These are phyloP conservation scores for Picea abies DNA, from an alignment of 83 land plant species.

Conservation along the genomic window DNA sequence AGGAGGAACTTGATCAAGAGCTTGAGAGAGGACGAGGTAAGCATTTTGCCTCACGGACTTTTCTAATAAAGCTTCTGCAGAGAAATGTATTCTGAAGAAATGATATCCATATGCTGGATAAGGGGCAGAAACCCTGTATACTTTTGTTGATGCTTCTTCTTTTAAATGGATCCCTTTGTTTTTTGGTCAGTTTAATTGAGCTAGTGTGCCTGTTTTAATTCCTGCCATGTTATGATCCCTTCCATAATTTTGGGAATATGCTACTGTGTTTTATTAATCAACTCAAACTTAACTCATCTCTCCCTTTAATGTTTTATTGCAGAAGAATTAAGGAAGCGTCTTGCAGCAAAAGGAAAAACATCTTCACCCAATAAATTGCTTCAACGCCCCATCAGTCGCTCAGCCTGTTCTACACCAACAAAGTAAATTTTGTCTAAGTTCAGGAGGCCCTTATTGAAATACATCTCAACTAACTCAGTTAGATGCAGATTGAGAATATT, in stretches of 20 bases:
- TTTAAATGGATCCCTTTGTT: not conserved
- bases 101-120: not conserved
- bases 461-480: not conserved
- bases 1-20: constrained; percentile 87
- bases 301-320: not conserved
- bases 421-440: not conserved
- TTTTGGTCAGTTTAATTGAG: not conserved
- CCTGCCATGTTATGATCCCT: not conserved
- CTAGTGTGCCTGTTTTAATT: not conserved
- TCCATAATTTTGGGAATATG: not conserved
- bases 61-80: too few relatives aligned
- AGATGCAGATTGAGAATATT: not conserved
- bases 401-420: not conserved
- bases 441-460: not conserved
- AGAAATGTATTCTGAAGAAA: not conserved
- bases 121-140: not conserved
- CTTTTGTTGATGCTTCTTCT: not conserved
- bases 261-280: not conserved
- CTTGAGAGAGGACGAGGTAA: constrained; percentile 77
- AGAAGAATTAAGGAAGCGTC: constrained; percentile 7
- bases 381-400: not conserved
- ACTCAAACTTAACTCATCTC: too few relatives aligned
- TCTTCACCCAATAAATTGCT: constrained; percentile 2
- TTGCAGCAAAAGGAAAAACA: not conserved
- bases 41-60: not conserved